Base-by-base conservation (phyloP, 2,329 filamentous ascomycete species). In the Neoarthrinium moseri region DNA sequence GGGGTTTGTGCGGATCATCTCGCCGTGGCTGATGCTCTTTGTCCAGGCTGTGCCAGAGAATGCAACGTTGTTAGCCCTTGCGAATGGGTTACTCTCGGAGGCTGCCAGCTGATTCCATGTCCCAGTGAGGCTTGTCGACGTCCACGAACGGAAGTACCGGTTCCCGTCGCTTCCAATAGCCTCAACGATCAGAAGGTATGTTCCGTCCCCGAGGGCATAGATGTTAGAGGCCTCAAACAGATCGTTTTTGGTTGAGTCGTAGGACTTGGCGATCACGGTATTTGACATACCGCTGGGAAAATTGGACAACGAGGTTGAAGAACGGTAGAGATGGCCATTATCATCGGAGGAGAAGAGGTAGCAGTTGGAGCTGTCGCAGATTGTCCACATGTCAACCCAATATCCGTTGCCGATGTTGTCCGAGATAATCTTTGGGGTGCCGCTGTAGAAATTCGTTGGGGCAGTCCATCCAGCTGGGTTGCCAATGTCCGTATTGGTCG, bases 301-400 rank as follows among this genome's bases (percentile, higher is more conserved):
- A 11, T 60, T 45, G 3, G 43, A 40, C 2, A 70, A 22, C 3
- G 60, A 26, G 0, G 68, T 70, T 41, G 65, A 54, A 12, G 62
- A 63, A 37, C 67, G 67, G 56, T 68, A 71, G 3, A 71, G 57
- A 8, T 63, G 63, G 6, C 67, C 68, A 43, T 70, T 70, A 52
- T 70, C 67, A 46, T 70, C 66, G 22, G 61, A 65, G 8, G 65
- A 68, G 59, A 68, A 71, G 20, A 70, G 60, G 48, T 70, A 60
- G 53, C 66, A 70, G 47, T 59, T 54, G 2, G 41, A 26, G 2
- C 48, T 43, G 51, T 70, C 67, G 56, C 67, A 71, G 40, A 71
- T 67, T 21, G 38, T 41, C 23, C 38, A 41, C 23, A 32, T 18
- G 26, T 29, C 68, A 11, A 70, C 66, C 67, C 68, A 71, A 52